Evolutionary conservation across 768 basidiomycete species (phyloP).

Genomic region (Daedaleopsis nitida): DNA sequence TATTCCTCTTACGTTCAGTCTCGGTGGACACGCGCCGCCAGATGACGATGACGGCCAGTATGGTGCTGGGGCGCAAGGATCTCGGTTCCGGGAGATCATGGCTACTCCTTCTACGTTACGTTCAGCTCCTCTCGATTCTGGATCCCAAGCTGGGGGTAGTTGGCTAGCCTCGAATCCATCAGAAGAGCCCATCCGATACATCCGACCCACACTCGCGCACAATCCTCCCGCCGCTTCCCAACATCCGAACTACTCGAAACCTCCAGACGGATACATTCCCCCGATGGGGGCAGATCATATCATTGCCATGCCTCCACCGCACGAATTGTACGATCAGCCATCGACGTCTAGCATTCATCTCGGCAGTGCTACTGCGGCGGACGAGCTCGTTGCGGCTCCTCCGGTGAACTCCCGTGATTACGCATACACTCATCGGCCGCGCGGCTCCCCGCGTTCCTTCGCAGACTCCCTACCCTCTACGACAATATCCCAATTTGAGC

Average conservation of each 20-base stretch:
- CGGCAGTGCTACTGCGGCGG: background rate
- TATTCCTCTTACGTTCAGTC: conserved; percentile 4
- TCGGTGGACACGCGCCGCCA: background rate
- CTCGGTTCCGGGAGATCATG: conserved; percentile 29
- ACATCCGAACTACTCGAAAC: conserved; percentile 20
- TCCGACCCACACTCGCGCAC: conserved; percentile 14
- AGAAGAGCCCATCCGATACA: conserved; percentile 3
- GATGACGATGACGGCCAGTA: background rate
- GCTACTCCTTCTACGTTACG: conserved; percentile 22
- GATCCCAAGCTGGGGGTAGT: background rate
- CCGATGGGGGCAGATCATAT: conserved; percentile 16
- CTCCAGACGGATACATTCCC: conserved; percentile 31
- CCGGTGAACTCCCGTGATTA: conserved; percentile 19
- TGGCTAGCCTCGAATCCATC: conserved; percentile 11
- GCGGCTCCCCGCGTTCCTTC: conserved; percentile 23
- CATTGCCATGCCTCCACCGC: conserved; percentile 24
- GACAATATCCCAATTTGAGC: conserved; percentile 28
- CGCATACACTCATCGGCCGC: conserved; percentile 6
- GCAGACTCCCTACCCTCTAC: conserved; percentile 29
- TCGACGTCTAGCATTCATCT: conserved; percentile 13
- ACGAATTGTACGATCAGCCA: conserved; percentile 13
- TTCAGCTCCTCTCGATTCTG: conserved; percentile 9
- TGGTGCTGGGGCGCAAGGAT: conserved; percentile 22
- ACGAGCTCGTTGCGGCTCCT: background rate
- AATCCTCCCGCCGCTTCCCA: conserved; percentile 21